Base-by-base conservation (phyloP, 441 rosid genomes). In the Adansonia grandidieri region DNA sequence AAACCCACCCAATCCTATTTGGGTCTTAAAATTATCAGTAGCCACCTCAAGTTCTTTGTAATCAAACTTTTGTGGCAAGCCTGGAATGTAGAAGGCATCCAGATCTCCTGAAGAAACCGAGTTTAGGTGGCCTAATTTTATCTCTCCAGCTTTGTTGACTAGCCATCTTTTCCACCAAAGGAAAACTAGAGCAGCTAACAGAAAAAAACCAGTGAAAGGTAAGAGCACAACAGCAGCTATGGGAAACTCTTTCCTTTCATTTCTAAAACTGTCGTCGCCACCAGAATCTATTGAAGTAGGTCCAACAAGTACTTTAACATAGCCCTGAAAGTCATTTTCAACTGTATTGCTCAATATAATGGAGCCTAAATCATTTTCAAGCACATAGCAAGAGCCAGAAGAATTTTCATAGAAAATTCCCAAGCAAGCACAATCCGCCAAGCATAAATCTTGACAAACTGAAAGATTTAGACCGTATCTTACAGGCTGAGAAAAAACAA, bases 1-100 rank as follows among this genome's bases (percentile, higher is more conserved):
- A 11, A 95, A 95, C 15, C 98, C 98, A 1, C 98, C 97, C 10
- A 90, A 86, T 53, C 98, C 98, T 61, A 95, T 91, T 61, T 78
- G 88, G 77, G 81, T 73, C 80, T 85, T 89, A 76, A 95, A 95
- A 81, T 87, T 87, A 65, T 91, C 94, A 5, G 98, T 95, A 9
- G 98, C 98, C 75, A 83, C 79, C 80, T 86, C 90, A 0, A 95
- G 92, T 83, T 93, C 97, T 81, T 90, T 88, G 45, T 86, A 88
- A 70, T 90, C 86, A 76, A 90, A 93, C 80, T 92, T 88, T 75
- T 86, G 90, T 65, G 98, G 98, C 79, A 93, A 85, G 62, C 98
- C 98, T 0, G 93, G 98, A 78, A 93, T 91, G 86, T 84, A 86
- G 86, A 92, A 91, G 53, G 88, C 85, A 40, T 91, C 97, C 42